phyloP scores from a whole-genome alignment of 140 eudicot genomes.

The Anethum foeniculum region DNA sequence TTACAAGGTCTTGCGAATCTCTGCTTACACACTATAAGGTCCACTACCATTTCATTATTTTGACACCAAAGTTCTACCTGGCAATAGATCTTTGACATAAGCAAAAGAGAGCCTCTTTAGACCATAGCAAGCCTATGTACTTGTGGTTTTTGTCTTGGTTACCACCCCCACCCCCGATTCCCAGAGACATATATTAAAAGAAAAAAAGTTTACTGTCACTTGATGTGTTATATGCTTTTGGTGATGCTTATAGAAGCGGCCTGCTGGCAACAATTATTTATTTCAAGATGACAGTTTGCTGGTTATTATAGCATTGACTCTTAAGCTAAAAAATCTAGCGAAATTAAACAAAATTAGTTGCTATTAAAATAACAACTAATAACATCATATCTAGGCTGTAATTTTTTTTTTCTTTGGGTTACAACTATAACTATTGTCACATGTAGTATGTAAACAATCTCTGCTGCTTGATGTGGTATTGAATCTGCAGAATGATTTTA shows the following conservation, averaged over 20 bases:
- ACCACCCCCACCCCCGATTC: background rate
- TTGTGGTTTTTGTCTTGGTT: background rate
- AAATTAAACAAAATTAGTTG: background rate
- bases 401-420: background rate
- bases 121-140: slow-evolving; percentile 4
- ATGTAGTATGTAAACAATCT: background rate
- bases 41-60: background rate
- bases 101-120: background rate
- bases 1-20: background rate
- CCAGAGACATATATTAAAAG: background rate
- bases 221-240: background rate
- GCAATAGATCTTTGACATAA: background rate
- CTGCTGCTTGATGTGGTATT: background rate
- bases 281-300: background rate
- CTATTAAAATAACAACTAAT: background rate
- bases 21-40: background rate
- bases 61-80: background rate
- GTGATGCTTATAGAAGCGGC: background rate
- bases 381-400: background rate
- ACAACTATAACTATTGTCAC: background rate
- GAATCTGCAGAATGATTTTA: background rate
- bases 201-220: background rate
- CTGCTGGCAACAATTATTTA: background rate
- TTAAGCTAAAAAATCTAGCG: background rate
- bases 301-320: background rate